Evolutionary conservation across 306 rosid species (phyloP), one percentile per base, ranked within the genome.

Genomic region (Psophocarpus tetragonolobus): DNA sequence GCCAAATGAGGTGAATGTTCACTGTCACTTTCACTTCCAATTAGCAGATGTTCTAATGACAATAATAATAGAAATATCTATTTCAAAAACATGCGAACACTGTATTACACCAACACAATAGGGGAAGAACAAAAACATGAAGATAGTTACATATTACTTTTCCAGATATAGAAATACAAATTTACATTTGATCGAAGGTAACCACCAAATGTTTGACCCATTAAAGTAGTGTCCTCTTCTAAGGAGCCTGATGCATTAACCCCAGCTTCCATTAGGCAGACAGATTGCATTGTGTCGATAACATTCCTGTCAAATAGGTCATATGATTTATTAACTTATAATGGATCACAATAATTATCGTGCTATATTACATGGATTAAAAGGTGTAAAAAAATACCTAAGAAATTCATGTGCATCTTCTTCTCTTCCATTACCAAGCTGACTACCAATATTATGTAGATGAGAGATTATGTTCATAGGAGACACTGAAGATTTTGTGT

Each of bases 371-470:
- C 73, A 61, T 3, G 17, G 24, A 66, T 27, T 42, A 73, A 71
- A 71, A 67, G 23, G 41, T 36, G 74, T 73, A 47, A 63, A 71
- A 78, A 32, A 78, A 54, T 45, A 95, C 97, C 99, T 91, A 70
- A 95, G 77, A 85, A 95, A 95, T 69, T 95, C 99, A 61, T 95
- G 99, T 24, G 99, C 98, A 71, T 95, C 99, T 87, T 95, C 98
- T 87, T 95, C 98, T 84, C 87, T 91, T 63, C 99, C 99, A 81
- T 82, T 90, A 76, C 91, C 88, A 79, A 95, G 97, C 76, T 85
- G 99, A 82, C 92, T 88, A 30, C 99, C 99, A 68, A 79, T 86
- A 57, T 79, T 88, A 83, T 80, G 91, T 41, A 95, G 58, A 79
- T 89, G 96, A 45, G 98, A 95, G 65, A 95, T 89, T 79, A 90